Evolutionary conservation across 495 filamentous ascomycete species (phyloP).

Genomic region (Clavariopsis aquatica): DNA sequence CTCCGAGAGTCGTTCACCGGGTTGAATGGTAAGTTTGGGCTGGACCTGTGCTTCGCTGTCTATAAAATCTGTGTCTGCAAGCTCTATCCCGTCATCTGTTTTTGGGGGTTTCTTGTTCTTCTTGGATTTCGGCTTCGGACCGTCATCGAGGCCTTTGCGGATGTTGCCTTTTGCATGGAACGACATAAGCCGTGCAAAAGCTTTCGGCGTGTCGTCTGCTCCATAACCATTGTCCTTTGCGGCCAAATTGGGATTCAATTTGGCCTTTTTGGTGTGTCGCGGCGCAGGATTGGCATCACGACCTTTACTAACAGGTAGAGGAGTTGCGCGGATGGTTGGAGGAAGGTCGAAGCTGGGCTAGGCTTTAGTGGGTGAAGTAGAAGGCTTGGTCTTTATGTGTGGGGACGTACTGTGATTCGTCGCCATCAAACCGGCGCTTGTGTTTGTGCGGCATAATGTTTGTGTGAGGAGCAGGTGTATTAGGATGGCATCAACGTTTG

Average conservation of each 20-base stretch:
- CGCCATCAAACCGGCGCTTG: slow-evolving; percentile 59
- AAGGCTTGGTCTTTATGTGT: slow-evolving; percentile 7
- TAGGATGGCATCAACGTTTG: slow-evolving; percentile 5
- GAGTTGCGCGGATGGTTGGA: slow-evolving; percentile 66
- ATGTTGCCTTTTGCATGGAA: slow-evolving; percentile 57
- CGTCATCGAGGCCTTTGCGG: slow-evolving; percentile 70
- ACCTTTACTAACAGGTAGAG: slow-evolving; percentile 61
- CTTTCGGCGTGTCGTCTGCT: slow-evolving; percentile 80
- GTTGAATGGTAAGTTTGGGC: slow-evolving; percentile 65
- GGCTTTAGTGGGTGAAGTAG: slow-evolving; percentile 2
- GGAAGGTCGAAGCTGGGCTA: slow-evolving; percentile 69
- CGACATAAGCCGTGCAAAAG: slow-evolving; percentile 80
- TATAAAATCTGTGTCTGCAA: neutral
- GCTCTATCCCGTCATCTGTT: neutral
- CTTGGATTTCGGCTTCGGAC: slow-evolving; percentile 52
- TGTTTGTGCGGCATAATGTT: slow-evolving; percentile 83
- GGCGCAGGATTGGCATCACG: slow-evolving; percentile 42
- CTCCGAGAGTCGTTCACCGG: slow-evolving; percentile 78
- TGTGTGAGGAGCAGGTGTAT: neutral
- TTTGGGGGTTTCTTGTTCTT: slow-evolving; percentile 46
- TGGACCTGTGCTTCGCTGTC: slow-evolving; percentile 22
- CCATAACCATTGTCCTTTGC: slow-evolving; percentile 38
- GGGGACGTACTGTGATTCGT: slow-evolving; percentile 42
- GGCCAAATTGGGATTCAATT: slow-evolving; percentile 27
- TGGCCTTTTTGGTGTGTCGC: slow-evolving; percentile 50